These are phyloP conservation scores for Clitoria ternatea DNA, from an alignment of 306 rosid species.

Conservation along the genomic window DNA sequence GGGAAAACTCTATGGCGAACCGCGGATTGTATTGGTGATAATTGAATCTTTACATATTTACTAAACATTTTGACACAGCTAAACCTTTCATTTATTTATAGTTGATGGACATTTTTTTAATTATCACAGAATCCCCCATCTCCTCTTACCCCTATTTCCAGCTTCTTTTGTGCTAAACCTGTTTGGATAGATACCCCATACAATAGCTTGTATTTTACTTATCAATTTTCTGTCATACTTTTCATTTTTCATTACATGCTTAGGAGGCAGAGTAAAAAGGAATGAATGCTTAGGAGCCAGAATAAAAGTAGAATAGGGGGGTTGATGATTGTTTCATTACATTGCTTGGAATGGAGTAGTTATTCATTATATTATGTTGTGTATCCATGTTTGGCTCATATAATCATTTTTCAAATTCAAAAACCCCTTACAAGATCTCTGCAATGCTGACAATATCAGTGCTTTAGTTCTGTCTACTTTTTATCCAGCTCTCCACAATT, in stretches of 20 bases:
- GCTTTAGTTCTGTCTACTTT: too few species aligned
- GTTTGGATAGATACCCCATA: not conserved
- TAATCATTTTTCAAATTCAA: too few species aligned
- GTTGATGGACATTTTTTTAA: not conserved
- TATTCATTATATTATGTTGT: not conserved
- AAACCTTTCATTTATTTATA: not conserved
- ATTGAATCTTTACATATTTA: not conserved
- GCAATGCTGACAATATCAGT: too few species aligned
- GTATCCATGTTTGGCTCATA: too few species aligned
- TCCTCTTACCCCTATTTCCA: not conserved
- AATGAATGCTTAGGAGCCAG: too few species aligned
- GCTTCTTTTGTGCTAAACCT: not conserved
- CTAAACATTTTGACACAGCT: constrained; percentile 10
- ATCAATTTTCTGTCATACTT: not conserved
- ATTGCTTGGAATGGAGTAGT: not conserved
- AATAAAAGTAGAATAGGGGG: not conserved
- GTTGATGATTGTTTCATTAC: not conserved
- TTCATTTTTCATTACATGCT: not conserved
- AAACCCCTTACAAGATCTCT: too few species aligned
- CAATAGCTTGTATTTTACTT: not conserved
- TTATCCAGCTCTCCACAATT: not conserved
- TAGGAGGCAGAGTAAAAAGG: not conserved
- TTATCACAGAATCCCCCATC: constrained; percentile 2
- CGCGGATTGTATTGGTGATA: not conserved
- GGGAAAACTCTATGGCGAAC: not conserved